Evolutionary conservation across 192 early-diverging fungal species (phyloP).

Genomic region (Linnemannia elongata): DNA sequence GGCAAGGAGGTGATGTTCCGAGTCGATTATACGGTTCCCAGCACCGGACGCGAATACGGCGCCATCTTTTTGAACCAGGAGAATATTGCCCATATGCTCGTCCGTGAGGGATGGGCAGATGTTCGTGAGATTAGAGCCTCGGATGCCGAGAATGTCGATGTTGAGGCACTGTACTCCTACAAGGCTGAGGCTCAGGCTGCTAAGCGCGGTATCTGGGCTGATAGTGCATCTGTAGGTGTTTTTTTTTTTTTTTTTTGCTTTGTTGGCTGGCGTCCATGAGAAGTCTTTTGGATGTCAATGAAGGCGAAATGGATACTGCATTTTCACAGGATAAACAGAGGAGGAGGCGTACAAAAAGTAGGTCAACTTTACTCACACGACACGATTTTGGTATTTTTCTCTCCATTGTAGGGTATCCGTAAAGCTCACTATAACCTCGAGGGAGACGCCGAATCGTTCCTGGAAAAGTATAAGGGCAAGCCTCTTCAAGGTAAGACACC

Average conservation of each 20-base stretch:
- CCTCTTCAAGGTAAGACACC: conserved; percentile 75
- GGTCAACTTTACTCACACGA: not conserved
- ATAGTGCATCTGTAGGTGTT: conserved; percentile 59
- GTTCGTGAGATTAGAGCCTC: conserved; percentile 73
- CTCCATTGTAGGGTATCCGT: conserved; percentile 57
- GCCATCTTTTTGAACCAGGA: conserved; percentile 62
- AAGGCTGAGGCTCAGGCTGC: conserved; percentile 81
- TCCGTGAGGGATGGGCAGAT: conserved; percentile 89
- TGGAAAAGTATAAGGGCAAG: conserved; percentile 84
- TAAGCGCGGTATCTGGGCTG: conserved; percentile 85
- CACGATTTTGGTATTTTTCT: not conserved
- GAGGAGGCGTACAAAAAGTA: not conserved
- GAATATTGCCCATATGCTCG: conserved; percentile 79
- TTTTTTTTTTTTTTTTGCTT: not conserved
- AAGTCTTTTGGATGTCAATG: not conserved
- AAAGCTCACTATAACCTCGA: conserved; percentile 68
- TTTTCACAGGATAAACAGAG: not conserved
- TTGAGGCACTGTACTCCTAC: conserved; percentile 67
- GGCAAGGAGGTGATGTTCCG: conserved; percentile 92
- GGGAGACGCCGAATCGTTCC: conserved; percentile 78
- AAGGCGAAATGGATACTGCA: not conserved
- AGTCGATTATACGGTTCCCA: conserved; percentile 82
- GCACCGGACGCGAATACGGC: conserved; percentile 78
- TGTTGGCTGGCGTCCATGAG: no score
- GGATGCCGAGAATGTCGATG: conserved; percentile 56